These are phyloP conservation scores for Schrenkiella parvula DNA, from an alignment of 345 rosid genomes.

Conservation along the genomic window DNA sequence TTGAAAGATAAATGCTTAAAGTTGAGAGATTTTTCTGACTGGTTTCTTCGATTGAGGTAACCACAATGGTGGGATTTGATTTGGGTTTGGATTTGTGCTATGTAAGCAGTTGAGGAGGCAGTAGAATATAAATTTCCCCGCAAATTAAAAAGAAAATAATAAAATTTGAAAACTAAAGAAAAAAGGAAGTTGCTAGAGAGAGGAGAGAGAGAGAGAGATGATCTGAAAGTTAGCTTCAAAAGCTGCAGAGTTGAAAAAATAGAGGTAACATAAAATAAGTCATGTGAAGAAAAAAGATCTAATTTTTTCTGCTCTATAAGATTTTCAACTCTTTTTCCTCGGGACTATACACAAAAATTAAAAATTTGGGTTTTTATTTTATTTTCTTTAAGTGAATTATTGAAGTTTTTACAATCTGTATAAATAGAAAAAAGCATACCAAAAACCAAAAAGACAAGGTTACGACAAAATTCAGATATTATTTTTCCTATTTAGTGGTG, in stretches of 20 bases:
- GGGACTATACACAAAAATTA: slow-evolving; percentile 11
- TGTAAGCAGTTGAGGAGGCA: slow-evolving; percentile 31
- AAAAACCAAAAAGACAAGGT: neutral
- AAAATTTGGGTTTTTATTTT: neutral
- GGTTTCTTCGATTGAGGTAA: slow-evolving; percentile 22
- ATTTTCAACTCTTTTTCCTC: slow-evolving; percentile 24
- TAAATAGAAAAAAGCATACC: neutral
- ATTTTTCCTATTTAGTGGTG: neutral
- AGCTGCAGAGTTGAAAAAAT: slow-evolving; percentile 32
- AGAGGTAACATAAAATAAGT: slow-evolving; percentile 11
- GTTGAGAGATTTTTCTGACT: neutral
- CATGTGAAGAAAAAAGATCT: slow-evolving; percentile 28
- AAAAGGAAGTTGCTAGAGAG: slow-evolving; percentile 22
- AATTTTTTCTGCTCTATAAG: slow-evolving; percentile 14
- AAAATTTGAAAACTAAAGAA: slow-evolving; percentile 14
- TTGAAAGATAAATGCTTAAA: neutral
- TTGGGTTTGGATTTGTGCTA: slow-evolving; percentile 27
- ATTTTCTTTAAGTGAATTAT: neutral
- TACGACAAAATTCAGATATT: neutral
- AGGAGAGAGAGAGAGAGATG: slow-evolving; percentile 14
- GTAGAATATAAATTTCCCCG: slow-evolving; percentile 19
- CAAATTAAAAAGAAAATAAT: neutral
- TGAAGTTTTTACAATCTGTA: neutral
- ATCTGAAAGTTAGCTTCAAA: slow-evolving; percentile 33
- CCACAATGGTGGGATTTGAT: slow-evolving; percentile 29